A percentile compares a stretch with the other conserved stretches of the same genome.
phyloP scores from a whole-genome alignment of 805 yeast genomes.

The Metschnikowia aberdeeniae region DNA sequence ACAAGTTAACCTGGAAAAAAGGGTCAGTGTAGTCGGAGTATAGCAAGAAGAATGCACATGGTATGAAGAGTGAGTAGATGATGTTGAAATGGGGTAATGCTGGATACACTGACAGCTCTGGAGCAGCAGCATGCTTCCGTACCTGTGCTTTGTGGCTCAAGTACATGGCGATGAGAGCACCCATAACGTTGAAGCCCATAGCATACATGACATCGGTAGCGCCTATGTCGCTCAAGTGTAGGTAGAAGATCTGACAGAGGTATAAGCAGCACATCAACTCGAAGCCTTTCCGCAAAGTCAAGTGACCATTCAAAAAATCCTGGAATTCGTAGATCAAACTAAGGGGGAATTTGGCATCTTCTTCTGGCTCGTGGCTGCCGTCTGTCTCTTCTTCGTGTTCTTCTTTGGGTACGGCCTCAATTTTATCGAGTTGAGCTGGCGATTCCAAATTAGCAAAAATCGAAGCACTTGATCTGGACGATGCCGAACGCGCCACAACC shows the following conservation, averaged over 20 bases:
- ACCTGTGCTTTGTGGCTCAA: conserved; percentile 23
- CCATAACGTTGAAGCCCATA: conserved; percentile 33
- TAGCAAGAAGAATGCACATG: conserved; percentile 23
- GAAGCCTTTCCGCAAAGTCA: conserved; percentile 27
- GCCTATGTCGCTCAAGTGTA: conserved; percentile 18
- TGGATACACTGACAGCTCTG: conserved; percentile 16
- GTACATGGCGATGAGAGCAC: conserved; percentile 27
- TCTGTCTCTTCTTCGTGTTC: neutral
- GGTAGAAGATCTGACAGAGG: conserved; percentile 28
- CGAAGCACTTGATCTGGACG: conserved; percentile 16
- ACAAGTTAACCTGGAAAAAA: conserved; percentile 30
- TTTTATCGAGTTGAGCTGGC: conserved; percentile 3
- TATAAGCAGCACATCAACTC: conserved; percentile 31
- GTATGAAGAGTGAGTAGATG: conserved; percentile 32
- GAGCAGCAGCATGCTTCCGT: conserved; percentile 15
- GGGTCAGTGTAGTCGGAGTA: conserved; percentile 17
- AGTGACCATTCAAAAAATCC: conserved; percentile 35
- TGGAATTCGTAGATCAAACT: conserved; percentile 27
- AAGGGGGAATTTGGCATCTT: conserved; percentile 13
- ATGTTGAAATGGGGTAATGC: conserved; percentile 36
- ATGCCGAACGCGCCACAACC: conserved; percentile 7
- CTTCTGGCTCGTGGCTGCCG: conserved; percentile 2
- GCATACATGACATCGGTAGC: conserved; percentile 14
- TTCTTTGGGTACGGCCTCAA: too few relatives aligned
- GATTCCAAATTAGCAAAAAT: conserved; percentile 10